phyloP scores from a whole-genome alignment of 2,329 filamentous ascomycete species.

The Paraphoma chrysanthemicola region DNA sequence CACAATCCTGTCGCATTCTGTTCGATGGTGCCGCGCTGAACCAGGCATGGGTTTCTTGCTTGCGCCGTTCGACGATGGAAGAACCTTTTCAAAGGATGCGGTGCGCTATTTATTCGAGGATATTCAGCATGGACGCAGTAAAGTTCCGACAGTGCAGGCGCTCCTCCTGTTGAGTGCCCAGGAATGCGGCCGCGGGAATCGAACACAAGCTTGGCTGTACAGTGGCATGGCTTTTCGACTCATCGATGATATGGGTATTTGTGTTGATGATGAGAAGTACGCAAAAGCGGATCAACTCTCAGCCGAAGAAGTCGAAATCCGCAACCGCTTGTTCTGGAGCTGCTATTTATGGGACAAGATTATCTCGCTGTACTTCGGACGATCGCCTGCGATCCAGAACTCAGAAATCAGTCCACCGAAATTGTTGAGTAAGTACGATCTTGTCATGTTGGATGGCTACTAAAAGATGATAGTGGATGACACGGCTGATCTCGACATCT shows the following conservation, averaged over 20 bases:
- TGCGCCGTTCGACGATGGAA: conserved; percentile 10
- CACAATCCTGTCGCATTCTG: conserved; percentile 15
- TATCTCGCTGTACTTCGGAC: conserved; percentile 17
- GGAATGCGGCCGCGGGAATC: conserved; percentile 14
- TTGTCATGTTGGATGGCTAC: not conserved
- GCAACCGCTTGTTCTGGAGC: conserved; percentile 19
- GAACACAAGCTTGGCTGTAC: conserved; percentile 17
- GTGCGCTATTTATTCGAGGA: conserved; percentile 9
- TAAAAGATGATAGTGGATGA: conserved; percentile 11
- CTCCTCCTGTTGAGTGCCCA: conserved; percentile 15
- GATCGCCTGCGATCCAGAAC: conserved; percentile 11
- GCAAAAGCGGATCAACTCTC: conserved; percentile 11
- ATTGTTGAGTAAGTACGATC: conserved; percentile 7
- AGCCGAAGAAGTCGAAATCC: conserved; percentile 16
- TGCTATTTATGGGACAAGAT: conserved; percentile 22
- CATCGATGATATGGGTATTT: conserved; percentile 18
- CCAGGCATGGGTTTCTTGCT: conserved; percentile 13
- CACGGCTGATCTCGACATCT: conserved; percentile 14
- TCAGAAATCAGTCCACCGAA: conserved; percentile 14
- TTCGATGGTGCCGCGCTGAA: conserved; percentile 16
- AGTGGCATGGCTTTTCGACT: conserved; percentile 19
- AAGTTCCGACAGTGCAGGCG: conserved; percentile 15
- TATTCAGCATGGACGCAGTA: conserved; percentile 9
- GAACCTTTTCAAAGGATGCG: conserved; percentile 7
- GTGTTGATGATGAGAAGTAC: conserved; percentile 14